A percentile compares a stretch with the other conserved stretches of the same genome.
phyloP scores from a whole-genome alignment of 2,329 filamentous ascomycete species.

The Chaetomium olivaceum region DNA sequence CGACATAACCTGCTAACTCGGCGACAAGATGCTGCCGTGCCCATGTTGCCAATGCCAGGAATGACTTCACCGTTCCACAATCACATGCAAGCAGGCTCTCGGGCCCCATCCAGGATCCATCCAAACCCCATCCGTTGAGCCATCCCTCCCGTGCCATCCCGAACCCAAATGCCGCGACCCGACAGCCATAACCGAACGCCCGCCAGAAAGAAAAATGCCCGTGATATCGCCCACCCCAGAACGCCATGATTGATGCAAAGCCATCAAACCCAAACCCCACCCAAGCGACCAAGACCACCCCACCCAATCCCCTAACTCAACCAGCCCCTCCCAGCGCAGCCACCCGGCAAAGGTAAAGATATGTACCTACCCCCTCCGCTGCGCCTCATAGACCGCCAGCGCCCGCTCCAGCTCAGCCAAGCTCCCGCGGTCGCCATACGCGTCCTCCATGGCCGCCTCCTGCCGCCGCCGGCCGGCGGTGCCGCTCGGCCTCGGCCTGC shows the following conservation, averaged over 20 bases:
- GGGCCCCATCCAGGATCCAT: not conserved
- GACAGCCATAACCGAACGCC: not conserved
- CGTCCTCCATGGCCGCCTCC: conserved; percentile 34
- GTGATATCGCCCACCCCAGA: conserved; percentile 1
- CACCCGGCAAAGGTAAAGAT: not conserved
- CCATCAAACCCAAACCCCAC: not conserved
- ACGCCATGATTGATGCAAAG: not conserved
- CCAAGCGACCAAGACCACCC: too few relatives aligned
- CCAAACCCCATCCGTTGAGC: not conserved
- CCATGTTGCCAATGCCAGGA: not conserved
- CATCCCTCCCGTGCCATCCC: not conserved
- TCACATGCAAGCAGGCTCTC: conserved; percentile 5
- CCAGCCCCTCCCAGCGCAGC: not conserved
- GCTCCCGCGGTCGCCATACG: conserved; percentile 37
- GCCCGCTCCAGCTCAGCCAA: conserved; percentile 39
- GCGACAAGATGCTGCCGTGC: not conserved
- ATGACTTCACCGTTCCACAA: not conserved
- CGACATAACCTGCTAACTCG: not conserved
- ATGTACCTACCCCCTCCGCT: conserved; percentile 29
- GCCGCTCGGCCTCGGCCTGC: conserved; percentile 27
- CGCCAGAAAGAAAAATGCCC: not conserved
- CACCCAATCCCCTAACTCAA: too few relatives aligned
- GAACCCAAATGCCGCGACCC: not conserved
- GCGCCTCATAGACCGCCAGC: conserved; percentile 36
- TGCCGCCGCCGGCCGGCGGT: conserved; percentile 20